These are phyloP conservation scores for Fusarium sp. DNA, from an alignment of 2,329 filamentous ascomycete species.

Conservation along the genomic window DNA sequence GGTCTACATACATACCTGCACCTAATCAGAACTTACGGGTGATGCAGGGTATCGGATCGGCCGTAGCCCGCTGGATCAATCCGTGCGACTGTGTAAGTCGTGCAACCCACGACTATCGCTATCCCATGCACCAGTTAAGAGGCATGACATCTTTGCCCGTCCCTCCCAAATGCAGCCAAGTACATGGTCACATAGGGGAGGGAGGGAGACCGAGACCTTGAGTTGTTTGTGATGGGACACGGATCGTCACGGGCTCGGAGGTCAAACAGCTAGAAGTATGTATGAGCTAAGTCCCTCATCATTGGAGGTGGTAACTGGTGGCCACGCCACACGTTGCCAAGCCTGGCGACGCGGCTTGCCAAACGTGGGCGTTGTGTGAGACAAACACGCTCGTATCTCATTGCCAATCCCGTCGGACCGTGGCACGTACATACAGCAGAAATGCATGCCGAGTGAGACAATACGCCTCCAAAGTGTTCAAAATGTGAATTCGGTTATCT, in stretches of 20 bases:
- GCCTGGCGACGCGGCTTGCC: slow-evolving; percentile 5
- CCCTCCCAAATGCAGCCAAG: not conserved
- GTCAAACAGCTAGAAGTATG: not conserved
- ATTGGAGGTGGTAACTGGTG: slow-evolving; percentile 7
- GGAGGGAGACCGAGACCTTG: not conserved
- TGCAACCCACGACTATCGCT: slow-evolving; percentile 13
- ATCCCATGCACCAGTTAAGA: slow-evolving; percentile 1
- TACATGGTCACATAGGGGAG: not conserved
- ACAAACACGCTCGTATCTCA: slow-evolving; percentile 15
- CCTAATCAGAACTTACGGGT: slow-evolving; percentile 1
- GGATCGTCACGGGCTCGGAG: slow-evolving; percentile 13
- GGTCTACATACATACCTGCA: not conserved
- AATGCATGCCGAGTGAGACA: slow-evolving; percentile 15
- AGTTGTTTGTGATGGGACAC: not conserved
- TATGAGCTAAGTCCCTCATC: not conserved
- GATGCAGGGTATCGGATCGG: slow-evolving; percentile 21
- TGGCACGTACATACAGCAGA: not conserved
- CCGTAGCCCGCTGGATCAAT: slow-evolving; percentile 23
- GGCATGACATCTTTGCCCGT: not conserved
- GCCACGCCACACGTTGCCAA: slow-evolving; percentile 34
- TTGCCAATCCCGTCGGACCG: not conserved
- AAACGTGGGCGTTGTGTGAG: slow-evolving; percentile 12
- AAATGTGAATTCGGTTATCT: slow-evolving; percentile 28
- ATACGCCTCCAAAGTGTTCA: not conserved
- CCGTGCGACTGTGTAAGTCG: not conserved